Conservation (phyloP, 352 stramenopile genomes). For the Pythium brachiatum region DNA sequence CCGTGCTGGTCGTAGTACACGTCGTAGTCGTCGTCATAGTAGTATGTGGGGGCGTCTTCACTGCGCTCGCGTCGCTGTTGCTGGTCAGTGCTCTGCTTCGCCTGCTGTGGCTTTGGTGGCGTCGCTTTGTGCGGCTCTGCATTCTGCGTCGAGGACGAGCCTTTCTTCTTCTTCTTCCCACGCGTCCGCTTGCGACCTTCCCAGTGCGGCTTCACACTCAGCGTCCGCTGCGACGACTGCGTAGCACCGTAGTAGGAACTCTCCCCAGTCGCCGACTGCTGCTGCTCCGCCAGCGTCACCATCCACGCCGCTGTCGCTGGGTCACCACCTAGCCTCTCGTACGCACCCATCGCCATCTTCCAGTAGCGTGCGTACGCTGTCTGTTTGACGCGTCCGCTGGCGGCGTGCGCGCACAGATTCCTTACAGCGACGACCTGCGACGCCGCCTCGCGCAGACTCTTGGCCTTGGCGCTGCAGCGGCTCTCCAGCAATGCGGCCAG, state of each 20-base stretch:
- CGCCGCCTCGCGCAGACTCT: background rate
- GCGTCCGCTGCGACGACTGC: too few relatives aligned
- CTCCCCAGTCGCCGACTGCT: background rate
- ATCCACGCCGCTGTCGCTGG: background rate
- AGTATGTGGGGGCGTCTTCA: too few relatives aligned
- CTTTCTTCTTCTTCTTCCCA: background rate
- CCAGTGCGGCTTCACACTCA: too few relatives aligned
- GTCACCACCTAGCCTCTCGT: background rate
- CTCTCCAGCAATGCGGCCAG: background rate
- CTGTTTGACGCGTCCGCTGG: background rate
- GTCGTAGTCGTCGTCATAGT: too few relatives aligned
- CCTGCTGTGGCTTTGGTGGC: too few relatives aligned
- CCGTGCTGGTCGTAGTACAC: background rate
- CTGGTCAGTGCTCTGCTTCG: too few relatives aligned
- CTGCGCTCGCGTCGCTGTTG: too few relatives aligned
- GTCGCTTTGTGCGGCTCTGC: too few relatives aligned
- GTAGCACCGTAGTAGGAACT: too few relatives aligned
- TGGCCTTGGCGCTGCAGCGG: background rate
- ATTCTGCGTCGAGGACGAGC: background rate
- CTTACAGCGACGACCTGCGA: background rate
- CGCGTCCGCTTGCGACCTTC: background rate
- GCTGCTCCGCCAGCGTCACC: background rate
- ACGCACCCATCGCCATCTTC: background rate
- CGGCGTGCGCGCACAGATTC: slow-evolving; percentile 1
- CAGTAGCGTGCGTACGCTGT: background rate